A percentile compares a stretch with the other conserved stretches of the same genome.
Evolutionary conservation across 257 asterid genomes (phyloP).

Genomic region (Echium plantagineum): DNA sequence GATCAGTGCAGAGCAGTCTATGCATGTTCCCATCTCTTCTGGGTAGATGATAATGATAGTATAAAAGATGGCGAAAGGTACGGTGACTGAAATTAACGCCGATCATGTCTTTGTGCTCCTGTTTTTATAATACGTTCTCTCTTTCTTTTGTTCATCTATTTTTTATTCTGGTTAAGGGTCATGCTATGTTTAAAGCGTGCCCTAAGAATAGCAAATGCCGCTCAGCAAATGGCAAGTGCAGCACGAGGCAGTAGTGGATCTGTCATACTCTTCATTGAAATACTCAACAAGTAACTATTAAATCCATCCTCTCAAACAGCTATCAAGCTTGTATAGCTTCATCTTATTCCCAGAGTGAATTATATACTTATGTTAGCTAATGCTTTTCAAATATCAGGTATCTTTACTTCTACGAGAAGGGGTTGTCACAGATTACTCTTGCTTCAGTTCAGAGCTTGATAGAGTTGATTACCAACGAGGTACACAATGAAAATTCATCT

Average conservation of each 20-base stretch:
- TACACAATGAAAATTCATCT: slow-evolving; percentile 47
- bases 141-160: neutral
- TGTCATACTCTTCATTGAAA: slow-evolving; percentile 71
- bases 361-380: no score
- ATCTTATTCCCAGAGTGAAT: neutral
- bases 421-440: slow-evolving; percentile 60
- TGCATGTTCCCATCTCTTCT: slow-evolving; percentile 95
- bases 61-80: slow-evolving; percentile 95
- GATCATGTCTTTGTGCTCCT: neutral
- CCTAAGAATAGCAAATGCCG: slow-evolving; percentile 86
- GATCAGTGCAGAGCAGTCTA: slow-evolving; percentile 99
- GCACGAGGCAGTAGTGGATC: slow-evolving; percentile 86
- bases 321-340: neutral
- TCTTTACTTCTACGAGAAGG: slow-evolving; percentile 97
- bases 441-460: slow-evolving; percentile 79
- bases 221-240: slow-evolving; percentile 92
- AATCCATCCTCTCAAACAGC: slow-evolving; percentile 9
- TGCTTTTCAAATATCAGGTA: slow-evolving; percentile 38
- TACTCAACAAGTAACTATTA: slow-evolving; percentile 66
- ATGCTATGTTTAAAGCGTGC: slow-evolving; percentile 96
- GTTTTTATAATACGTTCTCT: neutral
- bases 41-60: slow-evolving; percentile 85
- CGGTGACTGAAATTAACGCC: slow-evolving; percentile 6
- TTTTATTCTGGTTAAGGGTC: slow-evolving; percentile 43
- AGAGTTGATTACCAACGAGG: slow-evolving; percentile 69